Evolutionary conservation across 2,329 filamentous ascomycete species (phyloP), one percentile per base, ranked within the genome.

Genomic region (Clonostachys solani): DNA sequence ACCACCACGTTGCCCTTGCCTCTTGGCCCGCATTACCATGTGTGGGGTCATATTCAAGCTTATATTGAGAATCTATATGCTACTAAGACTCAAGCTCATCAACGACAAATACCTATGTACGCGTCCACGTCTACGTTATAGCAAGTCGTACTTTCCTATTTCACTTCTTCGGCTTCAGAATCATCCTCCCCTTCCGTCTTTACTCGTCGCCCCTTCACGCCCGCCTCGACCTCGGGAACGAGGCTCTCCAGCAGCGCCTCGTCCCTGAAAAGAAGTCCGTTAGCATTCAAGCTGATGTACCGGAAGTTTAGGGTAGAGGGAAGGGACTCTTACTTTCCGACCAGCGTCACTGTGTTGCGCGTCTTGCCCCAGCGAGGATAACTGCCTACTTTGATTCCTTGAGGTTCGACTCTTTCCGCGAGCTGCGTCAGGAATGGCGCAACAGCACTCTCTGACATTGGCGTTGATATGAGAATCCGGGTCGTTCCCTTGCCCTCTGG

Each of bases 311-410:
- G 34, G 18, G 15, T 33, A 37, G 40, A 43, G 35, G 17, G 18
- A 41, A 42, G 36, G 8, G 29, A 40, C 41, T 33, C 68, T 56
- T 60, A 80, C 74, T 68, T 73, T 55, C 82, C 81, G 17, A 96
- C 92, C 46, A 99, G 73, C 12, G 92, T 96, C 43, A 97, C 90
- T 0, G 91, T 94, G 66, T 97, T 97, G 52, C 77, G 77, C 59
- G 83, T 82, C 75, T 89, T 92, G 6, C 87, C 89, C 91, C 92
- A 96, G 47, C 90, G 77, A 35, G 94, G 94, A 67, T 99, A 97
- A 66, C 89, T 95, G 42, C 94, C 94, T 15, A 97, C 90, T 71
- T 97, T 97, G 59, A 97, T 79, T 4, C 90, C 91, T 59, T 80
- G 83, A 1, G 82, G 72, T 62, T 83, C 86, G 18, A 92, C 87